Base-by-base conservation (phyloP, 108 stramenopile species). In the Skeletonema grethae region DNA sequence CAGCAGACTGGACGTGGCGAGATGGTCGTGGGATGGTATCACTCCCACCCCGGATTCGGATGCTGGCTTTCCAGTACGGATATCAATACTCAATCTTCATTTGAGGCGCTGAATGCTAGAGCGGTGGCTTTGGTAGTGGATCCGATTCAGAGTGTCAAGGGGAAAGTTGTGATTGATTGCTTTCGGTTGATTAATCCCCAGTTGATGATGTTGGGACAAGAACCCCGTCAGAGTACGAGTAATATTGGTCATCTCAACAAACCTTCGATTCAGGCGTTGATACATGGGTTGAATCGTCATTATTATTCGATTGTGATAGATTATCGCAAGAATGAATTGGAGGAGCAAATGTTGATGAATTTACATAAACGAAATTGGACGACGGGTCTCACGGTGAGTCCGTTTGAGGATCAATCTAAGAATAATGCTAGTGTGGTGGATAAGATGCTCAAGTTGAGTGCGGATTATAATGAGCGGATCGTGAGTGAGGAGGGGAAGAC, bases 21-120 rank as follows among this genome's bases (percentile, higher is more conserved):
- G 84, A 97, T 98, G 96, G 97, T 98, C n/a, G 97, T 99, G 55
- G 98, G 98, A 29, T 97, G 98, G 96, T 99, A 99, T 80, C 99
- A 99, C 80, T 96, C 95, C 31, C 99, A 99, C 83, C 99, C 99
- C 16, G 99, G 99, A 25, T 99, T 99, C 70, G 99, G 98, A 5
- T 98, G 98, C 83, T 99, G 99, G 99, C 84, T 99, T 10, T 92
- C 90, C 31, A 92, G 93, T 7, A 98, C 97, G 18, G 99, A 99
- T 83, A 97, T 98, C 70, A 98, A 99, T 75, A 99, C 99, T n/a
- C 99, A 99, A 73, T 90, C 93, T 30, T 86, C 88, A 46, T 99
- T 99, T 60, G 99, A 99, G 84, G 88, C 91, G 15, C 85, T 98
- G 48, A 98, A 98, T 84, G 60, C 93, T 22, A 88, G 99, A 5